Base-by-base conservation (phyloP, 495 filamentous ascomycete genomes). In the Lasiosphaeria miniovina region DNA sequence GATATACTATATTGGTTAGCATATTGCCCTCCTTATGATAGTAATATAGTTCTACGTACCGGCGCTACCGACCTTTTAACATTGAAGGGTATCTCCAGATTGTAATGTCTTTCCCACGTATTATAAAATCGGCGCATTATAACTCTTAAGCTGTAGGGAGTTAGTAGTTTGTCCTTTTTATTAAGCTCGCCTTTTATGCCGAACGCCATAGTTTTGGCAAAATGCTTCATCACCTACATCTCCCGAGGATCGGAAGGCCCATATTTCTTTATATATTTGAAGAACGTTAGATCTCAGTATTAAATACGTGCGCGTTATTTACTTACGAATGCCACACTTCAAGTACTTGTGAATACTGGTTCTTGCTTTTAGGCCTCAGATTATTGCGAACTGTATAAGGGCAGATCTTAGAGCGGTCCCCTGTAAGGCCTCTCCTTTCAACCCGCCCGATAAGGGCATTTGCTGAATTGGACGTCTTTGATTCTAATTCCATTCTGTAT, bases 1-100 rank as follows among this genome's bases (percentile, higher is more conserved):
- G 48, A 60, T 60, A 46, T 49, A 48, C 50, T 60, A 31, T 49
- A 36, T 32, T 54, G 50, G 50, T 54, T 60, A 60, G 57, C 41
- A 54, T 60, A 4, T 35, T 54, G 50, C 6, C n/a, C 31, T 54
- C 11, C 12, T 33, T 36, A 54, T 33, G 36, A 4, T 45, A 38
- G 33, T 17, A 51, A 32, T 40, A 52, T 24, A 53, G 51, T 38
- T 53, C 36, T 59, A 57, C 55, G 6, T 58, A 58, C 55, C 15
- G 55, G 45, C 12, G 48, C 55, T 35, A 58, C 51, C 31, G 48
- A 58, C 55, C 48, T 2, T 46, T 58, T 51, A 52, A 58, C 15
- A 58, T 51, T n/a, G 34, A 58, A 52, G 45, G 55, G 48, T 58
- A 58, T 54, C 52, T 38, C 36, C 52, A 54, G 34, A 40, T 54